Evolutionary conservation across 2,329 filamentous ascomycete species (phyloP).

Genomic region (Cladophialophora immunda): DNA sequence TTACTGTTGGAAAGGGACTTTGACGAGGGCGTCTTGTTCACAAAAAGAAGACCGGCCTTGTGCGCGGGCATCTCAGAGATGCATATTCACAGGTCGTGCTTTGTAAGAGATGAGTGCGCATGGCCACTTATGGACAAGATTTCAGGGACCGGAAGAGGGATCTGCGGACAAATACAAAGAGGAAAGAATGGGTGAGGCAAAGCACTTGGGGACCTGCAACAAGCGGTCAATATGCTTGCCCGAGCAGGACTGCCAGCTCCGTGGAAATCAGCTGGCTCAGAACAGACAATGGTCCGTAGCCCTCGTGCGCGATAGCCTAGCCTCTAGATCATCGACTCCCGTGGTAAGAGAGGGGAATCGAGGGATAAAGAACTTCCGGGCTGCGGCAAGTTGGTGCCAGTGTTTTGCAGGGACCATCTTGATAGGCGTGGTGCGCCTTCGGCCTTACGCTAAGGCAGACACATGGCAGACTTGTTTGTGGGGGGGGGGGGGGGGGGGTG

Average conservation of each 20-base stretch:
- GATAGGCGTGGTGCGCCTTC: not conserved
- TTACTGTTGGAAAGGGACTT: slow-evolving; percentile 35
- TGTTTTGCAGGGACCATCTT: not conserved
- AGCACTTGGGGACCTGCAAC: not conserved
- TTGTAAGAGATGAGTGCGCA: slow-evolving; percentile 21
- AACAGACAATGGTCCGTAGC: not conserved
- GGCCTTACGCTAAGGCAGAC: slow-evolving; percentile 3
- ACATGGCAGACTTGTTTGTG: not conserved
- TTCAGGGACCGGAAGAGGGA: slow-evolving; percentile 1
- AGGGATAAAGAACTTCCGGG: slow-evolving; percentile 4
- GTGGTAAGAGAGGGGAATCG: not conserved
- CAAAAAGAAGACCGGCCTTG: slow-evolving; percentile 28
- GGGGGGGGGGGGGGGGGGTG: not conserved
- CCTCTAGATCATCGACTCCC: not conserved
- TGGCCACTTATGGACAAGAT: slow-evolving; percentile 21
- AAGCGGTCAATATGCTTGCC: slow-evolving; percentile 1
- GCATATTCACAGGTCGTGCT: slow-evolving; percentile 19
- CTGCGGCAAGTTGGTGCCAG: not conserved
- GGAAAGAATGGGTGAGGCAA: slow-evolving; percentile 4
- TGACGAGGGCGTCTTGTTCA: slow-evolving; percentile 30
- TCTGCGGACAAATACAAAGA: slow-evolving; percentile 4
- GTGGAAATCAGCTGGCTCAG: not conserved
- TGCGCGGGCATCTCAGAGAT: slow-evolving; percentile 25
- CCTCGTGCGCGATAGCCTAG: not conserved
- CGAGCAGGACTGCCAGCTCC: not conserved